phyloP scores from a whole-genome alignment of 139 green algal genomes.

The Closterium sp. region DNA sequence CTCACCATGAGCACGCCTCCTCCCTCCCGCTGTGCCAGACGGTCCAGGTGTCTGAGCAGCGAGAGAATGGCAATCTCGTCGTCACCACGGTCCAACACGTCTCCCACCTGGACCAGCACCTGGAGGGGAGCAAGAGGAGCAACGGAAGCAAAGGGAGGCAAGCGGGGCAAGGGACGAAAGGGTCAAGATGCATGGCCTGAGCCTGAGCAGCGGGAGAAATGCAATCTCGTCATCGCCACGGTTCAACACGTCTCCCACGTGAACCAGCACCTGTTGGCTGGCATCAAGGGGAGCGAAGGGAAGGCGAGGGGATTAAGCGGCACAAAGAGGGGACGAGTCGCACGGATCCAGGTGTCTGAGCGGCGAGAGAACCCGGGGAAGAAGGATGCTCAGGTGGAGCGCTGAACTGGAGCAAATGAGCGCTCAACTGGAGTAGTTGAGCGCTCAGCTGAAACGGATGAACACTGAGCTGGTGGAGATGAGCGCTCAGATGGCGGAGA shows the following conservation, averaged over 20 bases:
- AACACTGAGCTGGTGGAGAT: too few relatives aligned
- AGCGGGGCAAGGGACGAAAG: neutral
- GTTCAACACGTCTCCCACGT: conserved; percentile 94
- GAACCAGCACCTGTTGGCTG: conserved; percentile 48
- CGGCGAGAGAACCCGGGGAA: conserved; percentile 62
- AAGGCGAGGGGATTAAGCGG: neutral
- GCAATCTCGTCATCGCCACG: conserved; percentile 84
- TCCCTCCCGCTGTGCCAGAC: conserved; percentile 65
- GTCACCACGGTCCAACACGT: conserved; percentile 88
- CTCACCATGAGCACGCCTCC: conserved; percentile 74
- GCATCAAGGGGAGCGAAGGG: neutral
- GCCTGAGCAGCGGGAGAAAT: conserved; percentile 81
- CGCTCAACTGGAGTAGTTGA: too few relatives aligned
- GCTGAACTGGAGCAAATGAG: too few relatives aligned
- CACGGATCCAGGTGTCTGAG: conserved; percentile 61
- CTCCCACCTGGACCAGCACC: conserved; percentile 78
- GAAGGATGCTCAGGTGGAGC: too few relatives aligned
- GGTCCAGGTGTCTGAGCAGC: conserved; percentile 77
- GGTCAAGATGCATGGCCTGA: too few relatives aligned
- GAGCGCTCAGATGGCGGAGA: too few relatives aligned
- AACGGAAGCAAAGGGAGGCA: neutral
- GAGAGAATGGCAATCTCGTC: conserved; percentile 83
- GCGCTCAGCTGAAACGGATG: too few relatives aligned
- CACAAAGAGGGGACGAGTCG: neutral
- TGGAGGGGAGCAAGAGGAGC: conserved; percentile 8